Evolutionary conservation across 371 early-diverging fungal species (phyloP), one percentile per base, ranked within the genome.

Genomic region (Blastocladiella emersonii): DNA sequence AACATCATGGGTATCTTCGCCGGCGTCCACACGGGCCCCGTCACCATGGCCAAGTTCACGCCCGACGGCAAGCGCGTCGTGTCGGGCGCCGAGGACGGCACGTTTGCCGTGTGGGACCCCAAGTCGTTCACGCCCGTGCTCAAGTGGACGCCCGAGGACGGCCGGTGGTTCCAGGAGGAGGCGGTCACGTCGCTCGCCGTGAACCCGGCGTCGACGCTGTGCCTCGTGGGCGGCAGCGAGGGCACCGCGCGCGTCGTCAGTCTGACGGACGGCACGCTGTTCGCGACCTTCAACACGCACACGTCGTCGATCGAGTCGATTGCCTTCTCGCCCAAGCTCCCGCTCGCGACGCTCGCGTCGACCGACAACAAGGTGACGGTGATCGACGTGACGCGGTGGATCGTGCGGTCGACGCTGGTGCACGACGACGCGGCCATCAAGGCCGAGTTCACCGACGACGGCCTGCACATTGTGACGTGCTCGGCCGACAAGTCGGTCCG

Each of bases 41-140:
- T 93, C 25, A 87, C 91, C 6, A 85, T 88, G 59, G 97, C 95
- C 17, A 73, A 78, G 63, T 97, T 95, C 66, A 90, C 93, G 1
- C 86, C 87, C 30, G 90, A 90, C 70, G 97, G 97, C 70, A 74
- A 88, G 70, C 74, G 76, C 57, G 83, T 98, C 56, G 86, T 95
- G 5, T 78, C 92, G 17, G 93, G 88, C 2, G 82, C 89, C 17
- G 92, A 90, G 64, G 95, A 96, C 72, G 82, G 85, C 10, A 70
- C 86, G 5, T 69, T 95, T 59, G 87, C 89, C 36, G 72, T 90
- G 6, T 98, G 94, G 93, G 94, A 96, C 69, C 98, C 98, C 39
- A 89, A 89, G 71, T 82, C 89, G 10, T 92, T 91, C 2, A 66
- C 73, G 15, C 83, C 89, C 0, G 72, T 82, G 2, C 63, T 65